Conservation (phyloP, 73 alveolate species). For the Symbiodinium pilosum region DNA sequence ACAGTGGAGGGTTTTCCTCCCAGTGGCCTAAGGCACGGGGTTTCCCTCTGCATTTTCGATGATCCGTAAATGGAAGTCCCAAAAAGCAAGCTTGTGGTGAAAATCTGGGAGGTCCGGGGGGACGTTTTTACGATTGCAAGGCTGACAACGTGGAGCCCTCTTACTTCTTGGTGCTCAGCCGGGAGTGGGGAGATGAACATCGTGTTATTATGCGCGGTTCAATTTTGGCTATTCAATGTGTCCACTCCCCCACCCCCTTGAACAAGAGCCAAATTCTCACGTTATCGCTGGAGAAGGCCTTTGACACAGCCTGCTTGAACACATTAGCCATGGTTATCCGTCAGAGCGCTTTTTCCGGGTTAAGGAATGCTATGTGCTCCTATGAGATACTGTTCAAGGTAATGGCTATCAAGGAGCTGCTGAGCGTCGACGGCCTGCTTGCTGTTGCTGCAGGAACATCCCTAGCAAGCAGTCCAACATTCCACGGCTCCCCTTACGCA, state of each 20-base stretch:
- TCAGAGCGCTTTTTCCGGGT: background rate
- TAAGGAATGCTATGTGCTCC: background rate
- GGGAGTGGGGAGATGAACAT: background rate
- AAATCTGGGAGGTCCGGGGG: background rate
- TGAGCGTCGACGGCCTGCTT: slow-evolving; percentile 16
- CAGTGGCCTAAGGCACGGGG: slow-evolving; percentile 3
- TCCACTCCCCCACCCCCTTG: background rate
- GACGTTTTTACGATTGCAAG: background rate
- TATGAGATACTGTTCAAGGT: slow-evolving; percentile 2
- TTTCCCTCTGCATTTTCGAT: background rate
- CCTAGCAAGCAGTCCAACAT: background rate
- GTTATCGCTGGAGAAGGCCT: background rate
- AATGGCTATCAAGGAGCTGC: background rate
- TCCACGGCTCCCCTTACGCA: background rate
- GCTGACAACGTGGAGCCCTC: background rate
- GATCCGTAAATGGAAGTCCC: no score
- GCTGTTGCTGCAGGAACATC: background rate
- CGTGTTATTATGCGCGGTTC: background rate
- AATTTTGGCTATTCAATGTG: background rate
- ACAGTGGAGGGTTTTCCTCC: slow-evolving; percentile 1
- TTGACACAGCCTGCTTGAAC: slow-evolving; percentile 7
- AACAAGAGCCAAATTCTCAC: background rate
- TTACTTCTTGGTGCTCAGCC: background rate
- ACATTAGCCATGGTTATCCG: background rate
- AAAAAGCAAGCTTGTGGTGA: background rate